Base-by-base conservation (phyloP, 2,329 filamentous ascomycete genomes). In the Aspergillus arachidicola region DNA sequence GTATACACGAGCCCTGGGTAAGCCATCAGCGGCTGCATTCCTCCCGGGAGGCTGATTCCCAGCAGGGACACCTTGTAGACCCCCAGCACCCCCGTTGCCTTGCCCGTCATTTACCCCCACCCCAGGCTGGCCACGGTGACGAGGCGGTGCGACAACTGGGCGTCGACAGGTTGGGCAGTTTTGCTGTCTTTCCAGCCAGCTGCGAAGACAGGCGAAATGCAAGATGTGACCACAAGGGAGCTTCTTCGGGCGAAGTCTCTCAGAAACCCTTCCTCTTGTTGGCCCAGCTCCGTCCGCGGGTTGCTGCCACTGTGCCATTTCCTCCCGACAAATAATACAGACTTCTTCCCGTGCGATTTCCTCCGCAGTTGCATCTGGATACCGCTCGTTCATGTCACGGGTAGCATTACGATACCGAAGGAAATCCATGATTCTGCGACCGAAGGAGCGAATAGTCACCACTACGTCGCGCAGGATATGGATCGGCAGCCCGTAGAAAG, bases 381-480 rank as follows among this genome's bases (percentile, higher is more conserved):
- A 98, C 71, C 87, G 83, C 64, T 87, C 87, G 73, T 96, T 95
- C 93, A 99, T 98, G 75, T 98, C 93, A 69, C 91, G 87, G 3
- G 96, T 93, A 2, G 95, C 95, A 72, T 93, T 93, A 62, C 94
- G 89, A 76, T 98, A 99, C 64, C 92, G 89, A 67, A 97, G 81
- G 68, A 97, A 91, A 68, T 96, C 94, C 66, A 89, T 86, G n/a
- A 98, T 87, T 12, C 94, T 87, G 80, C 95, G 96, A 65, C 92
- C 85, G 76, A 99, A 97, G 3, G 94, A 96, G 58, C 94, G 87
- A 57, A 94, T 90, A 0, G 95, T 98, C 80, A 99, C 88, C 79
- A 97, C 96, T 26, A 98, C 87, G 75, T 99, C 95, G 60, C 95
- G 87, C 81, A 99, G 91, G 62, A 99, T 98, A 74, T 99, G 95